phyloP scores from a whole-genome alignment of 2,329 filamentous ascomycete genomes.

The Pseudonectria buxi region DNA sequence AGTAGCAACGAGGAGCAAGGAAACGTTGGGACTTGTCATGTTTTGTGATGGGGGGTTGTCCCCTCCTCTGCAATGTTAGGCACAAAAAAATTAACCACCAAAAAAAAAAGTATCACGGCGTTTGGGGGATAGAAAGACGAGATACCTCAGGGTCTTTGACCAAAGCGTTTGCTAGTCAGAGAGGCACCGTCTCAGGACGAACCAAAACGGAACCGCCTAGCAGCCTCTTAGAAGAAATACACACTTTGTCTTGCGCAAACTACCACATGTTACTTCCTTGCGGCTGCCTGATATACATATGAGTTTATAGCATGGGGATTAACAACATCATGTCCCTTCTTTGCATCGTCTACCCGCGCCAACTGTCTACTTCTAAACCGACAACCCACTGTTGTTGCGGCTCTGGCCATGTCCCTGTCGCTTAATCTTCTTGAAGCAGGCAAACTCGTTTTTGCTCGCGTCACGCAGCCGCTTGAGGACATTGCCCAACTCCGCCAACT shows the following conservation, averaged over 20 bases:
- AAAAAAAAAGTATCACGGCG: constrained; percentile 6
- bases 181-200: neutral
- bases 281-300: no score
- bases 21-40: no score
- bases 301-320: no score
- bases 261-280: no score
- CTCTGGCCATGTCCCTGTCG: constrained; percentile 29
- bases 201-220: no score
- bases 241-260: no score
- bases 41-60: no score
- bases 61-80: neutral
- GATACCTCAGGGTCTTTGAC: constrained; percentile 14
- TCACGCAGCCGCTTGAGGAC: constrained; percentile 80
- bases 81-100: constrained; percentile 4
- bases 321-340: no score
- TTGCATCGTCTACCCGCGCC: constrained; percentile 1
- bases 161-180: no score
- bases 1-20: no score
- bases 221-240: no score
- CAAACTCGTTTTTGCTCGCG: constrained; percentile 76
- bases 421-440: constrained; percentile 68
- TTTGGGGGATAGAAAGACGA: constrained; percentile 17
- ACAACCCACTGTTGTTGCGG: constrained; percentile 28
- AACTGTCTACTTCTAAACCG: constrained; percentile 16
- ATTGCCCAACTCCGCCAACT: constrained; percentile 82